Percentiles rank a stretch among this genome's conserved stretches.
Conservation (phyloP, 2,329 filamentous ascomycete species). For the Aspergillus carbonarius region DNA sequence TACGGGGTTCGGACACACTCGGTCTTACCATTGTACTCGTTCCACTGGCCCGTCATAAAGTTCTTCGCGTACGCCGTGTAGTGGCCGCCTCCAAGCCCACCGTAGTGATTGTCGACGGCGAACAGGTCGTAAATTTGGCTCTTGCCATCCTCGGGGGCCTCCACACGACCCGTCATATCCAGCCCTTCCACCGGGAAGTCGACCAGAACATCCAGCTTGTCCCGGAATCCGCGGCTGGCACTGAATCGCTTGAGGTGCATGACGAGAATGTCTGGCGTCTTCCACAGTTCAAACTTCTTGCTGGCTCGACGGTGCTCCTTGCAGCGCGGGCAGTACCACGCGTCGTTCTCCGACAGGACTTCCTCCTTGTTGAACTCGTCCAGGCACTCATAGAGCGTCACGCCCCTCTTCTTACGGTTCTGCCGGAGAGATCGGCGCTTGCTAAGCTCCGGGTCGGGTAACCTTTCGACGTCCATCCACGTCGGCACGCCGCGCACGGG, state of each 20-base stretch:
- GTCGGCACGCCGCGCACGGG: constrained; percentile 61
- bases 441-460: constrained; percentile 63
- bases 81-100: constrained; percentile 88
- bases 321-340: constrained; percentile 96
- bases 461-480: constrained; percentile 53
- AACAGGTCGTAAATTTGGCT: constrained; percentile 88
- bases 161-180: constrained; percentile 76
- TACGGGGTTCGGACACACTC: neutral
- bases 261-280: constrained; percentile 88
- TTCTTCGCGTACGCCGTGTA: constrained; percentile 96
- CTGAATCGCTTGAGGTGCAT: constrained; percentile 96
- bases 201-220: constrained; percentile 88
- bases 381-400: constrained; percentile 85
- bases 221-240: constrained; percentile 73
- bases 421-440: constrained; percentile 63
- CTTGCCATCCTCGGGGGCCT: constrained; percentile 77
- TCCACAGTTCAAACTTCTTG: constrained; percentile 98
- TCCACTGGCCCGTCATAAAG: constrained; percentile 86
- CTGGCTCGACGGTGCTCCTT: constrained; percentile 89
- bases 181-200: constrained; percentile 89
- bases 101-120: constrained; percentile 93
- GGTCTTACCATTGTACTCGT: constrained; percentile 86
- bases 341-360: constrained; percentile 89
- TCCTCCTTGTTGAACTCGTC: constrained; percentile 94
- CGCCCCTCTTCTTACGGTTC: constrained; percentile 69